A percentile compares a stretch with the other conserved stretches of the same genome.
Conservation (phyloP, 148 eudicot species). For the Rhododendron ferrugineum region DNA sequence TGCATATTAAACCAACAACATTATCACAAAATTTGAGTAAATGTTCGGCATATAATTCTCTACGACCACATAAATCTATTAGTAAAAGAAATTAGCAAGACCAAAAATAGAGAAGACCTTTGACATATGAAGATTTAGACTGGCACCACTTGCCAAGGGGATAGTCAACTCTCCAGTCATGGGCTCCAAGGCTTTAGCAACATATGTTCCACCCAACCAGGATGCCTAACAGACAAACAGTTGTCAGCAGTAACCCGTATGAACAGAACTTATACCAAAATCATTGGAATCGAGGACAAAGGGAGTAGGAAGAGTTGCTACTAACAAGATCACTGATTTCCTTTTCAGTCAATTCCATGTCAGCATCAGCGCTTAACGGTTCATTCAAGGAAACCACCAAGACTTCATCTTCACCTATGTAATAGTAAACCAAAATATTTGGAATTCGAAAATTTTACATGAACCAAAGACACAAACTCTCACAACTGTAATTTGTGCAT, state of each 20-base stretch:
- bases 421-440: background rate
- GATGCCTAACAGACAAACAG: constrained; percentile 49
- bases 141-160: constrained; percentile 51
- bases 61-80: background rate
- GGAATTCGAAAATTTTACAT: background rate
- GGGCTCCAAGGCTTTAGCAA: constrained; percentile 36
- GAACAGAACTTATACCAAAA: background rate
- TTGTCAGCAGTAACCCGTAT: background rate
- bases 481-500: background rate
- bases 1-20: constrained; percentile 27
- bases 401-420: constrained; percentile 58
- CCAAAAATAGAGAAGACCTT: constrained; percentile 43
- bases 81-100: background rate
- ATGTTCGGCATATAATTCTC: background rate
- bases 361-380: constrained; percentile 27
- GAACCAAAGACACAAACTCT: background rate
- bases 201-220: constrained; percentile 75
- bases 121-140: constrained; percentile 66
- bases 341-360: constrained; percentile 39
- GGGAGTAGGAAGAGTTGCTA: constrained; percentile 20
- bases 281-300: background rate
- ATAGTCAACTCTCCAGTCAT: constrained; percentile 60
- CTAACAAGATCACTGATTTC: constrained; percentile 73
- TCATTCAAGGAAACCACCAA: constrained; percentile 57
- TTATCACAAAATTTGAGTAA: background rate